A percentile compares a stretch with the other conserved stretches of the same genome.
These are phyloP conservation scores for Fusarium stilboides DNA, from an alignment of 2,329 filamentous ascomycete genomes.

Conservation along the genomic window DNA sequence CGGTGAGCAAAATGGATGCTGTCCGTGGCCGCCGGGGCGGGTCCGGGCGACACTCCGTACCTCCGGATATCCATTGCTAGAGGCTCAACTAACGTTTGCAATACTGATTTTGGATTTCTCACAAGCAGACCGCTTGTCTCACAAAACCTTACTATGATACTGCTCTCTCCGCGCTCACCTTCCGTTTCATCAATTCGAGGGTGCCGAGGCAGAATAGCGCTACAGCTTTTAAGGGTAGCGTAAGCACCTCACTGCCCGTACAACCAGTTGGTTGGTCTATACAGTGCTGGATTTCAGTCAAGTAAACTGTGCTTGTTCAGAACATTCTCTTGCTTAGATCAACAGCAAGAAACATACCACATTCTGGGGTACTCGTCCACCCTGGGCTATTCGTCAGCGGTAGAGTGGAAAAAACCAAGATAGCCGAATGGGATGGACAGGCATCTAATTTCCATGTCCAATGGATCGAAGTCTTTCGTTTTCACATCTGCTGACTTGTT, in stretches of 20 bases:
- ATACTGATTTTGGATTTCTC: background rate
- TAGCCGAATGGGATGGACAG: conserved; percentile 19
- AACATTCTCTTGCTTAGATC: background rate
- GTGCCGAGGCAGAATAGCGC: background rate
- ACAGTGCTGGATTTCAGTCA: conserved; percentile 7
- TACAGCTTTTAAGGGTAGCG: conserved; percentile 9
- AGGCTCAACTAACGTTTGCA: background rate
- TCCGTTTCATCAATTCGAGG: background rate
- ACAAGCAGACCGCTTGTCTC: background rate
- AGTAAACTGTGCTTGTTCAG: conserved; percentile 2
- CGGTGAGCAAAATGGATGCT: conserved; percentile 16
- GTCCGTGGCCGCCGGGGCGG: conserved; percentile 29
- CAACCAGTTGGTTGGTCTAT: conserved; percentile 7
- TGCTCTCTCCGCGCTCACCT: background rate
- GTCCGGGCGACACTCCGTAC: conserved; percentile 29
- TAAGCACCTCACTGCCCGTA: conserved; percentile 16
- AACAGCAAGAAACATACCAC: conserved; percentile 13
- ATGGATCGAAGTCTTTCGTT: background rate
- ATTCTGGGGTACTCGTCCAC: conserved; percentile 9
- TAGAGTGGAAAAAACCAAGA: conserved; percentile 16
- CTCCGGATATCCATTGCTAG: conserved; percentile 1
- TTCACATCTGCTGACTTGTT: conserved; percentile 19
- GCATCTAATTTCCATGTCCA: conserved; percentile 17
- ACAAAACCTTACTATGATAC: background rate
- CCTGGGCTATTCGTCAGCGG: conserved; percentile 5